Base-by-base conservation (phyloP, 2,329 filamentous ascomycete genomes). In the Periglandula ipomoeae region DNA sequence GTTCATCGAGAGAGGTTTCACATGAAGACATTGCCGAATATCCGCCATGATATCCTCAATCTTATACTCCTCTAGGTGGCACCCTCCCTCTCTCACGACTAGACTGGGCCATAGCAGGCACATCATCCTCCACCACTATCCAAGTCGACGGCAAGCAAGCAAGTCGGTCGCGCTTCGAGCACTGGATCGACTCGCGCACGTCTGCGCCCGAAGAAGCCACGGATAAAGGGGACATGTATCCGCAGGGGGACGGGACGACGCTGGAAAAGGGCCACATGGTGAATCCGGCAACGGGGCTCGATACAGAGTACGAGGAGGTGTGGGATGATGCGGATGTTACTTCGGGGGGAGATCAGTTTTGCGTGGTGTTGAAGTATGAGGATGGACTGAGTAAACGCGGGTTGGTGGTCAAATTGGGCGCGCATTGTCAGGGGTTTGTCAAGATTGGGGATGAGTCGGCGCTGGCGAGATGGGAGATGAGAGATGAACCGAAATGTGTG, bases 71-170 rank as follows among this genome's bases (percentile, higher is more conserved):
- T 1, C 20, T 22, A 11, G 20, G 17, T 42, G 23, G 20, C 11
- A 22, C 8, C n/a, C 15, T 42, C 4, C 39, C 37, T 13, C 10
- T n/a, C 8, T 19, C 19, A 23, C 9, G 37, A 24, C 68, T 86
- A 2, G 81, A 85, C 55, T 86, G 83, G 83, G 82, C 75, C 4
- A 82, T 85, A 54, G 78, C 76, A 0, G 82, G 82, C 2, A 70
- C 63, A 1, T 77, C 78, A 0, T 68, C 66, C 0, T 72, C 69
- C 0, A 52, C 56, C 24, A 49, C 56, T 5, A 17, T 30, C 30
- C 51, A 53, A 10, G 52, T 58, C 4, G 56, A 65, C 34, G 59
- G 59, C 37, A 51, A 56, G 26, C 30, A 8, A 59, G 59, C 27
- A 52, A 61, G 58, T 1, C 69, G 68, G 55, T 68, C 70, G 0